Percentiles rank a stretch among this genome's conserved stretches.
These are phyloP conservation scores for Gossypium gossypioides DNA, from an alignment of 441 rosid species.

Conservation along the genomic window DNA sequence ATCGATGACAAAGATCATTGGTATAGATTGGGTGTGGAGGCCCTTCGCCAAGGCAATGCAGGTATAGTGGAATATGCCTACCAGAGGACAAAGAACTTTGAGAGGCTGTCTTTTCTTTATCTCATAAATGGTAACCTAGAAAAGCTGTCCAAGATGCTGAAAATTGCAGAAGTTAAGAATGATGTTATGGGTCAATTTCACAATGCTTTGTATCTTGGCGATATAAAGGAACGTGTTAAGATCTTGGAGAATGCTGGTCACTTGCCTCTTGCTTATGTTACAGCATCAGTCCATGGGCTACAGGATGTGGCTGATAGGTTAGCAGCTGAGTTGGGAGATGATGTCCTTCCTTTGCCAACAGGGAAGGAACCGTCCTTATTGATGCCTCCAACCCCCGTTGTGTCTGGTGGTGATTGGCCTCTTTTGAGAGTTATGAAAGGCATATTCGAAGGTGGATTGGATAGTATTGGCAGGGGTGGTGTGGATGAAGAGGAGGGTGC, in stretches of 20 bases:
- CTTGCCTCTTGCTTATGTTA: too few relatives aligned
- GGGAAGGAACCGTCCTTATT: conserved; percentile 41
- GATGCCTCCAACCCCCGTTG: conserved; percentile 29
- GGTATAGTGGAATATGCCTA: too few relatives aligned
- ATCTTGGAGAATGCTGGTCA: too few relatives aligned
- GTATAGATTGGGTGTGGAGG: conserved; percentile 81
- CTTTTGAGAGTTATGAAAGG: conserved; percentile 79
- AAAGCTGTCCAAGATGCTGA: conserved; percentile 70
- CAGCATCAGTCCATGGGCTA: too few relatives aligned
- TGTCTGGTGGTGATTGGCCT: conserved; percentile 86
- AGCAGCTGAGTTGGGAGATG: conserved; percentile 43
- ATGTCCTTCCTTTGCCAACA: conserved; percentile 52
- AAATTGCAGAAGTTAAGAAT: conserved; percentile 81
- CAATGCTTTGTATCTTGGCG: too few relatives aligned
- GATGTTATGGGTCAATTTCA: conserved; percentile 16
- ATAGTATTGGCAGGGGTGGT: conserved; percentile 22
- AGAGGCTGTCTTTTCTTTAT: conserved; percentile 68
- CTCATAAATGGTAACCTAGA: conserved; percentile 73
- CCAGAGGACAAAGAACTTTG: too few relatives aligned
- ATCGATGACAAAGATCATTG: conserved; percentile 88
- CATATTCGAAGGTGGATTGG: conserved; percentile 57
- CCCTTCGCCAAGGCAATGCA: too few relatives aligned
- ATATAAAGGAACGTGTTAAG: too few relatives aligned
- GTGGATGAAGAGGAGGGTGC: conserved; percentile 40
- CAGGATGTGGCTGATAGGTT: too few relatives aligned